These are phyloP conservation scores for Candida ipomoeae DNA, from an alignment of 805 yeast species.

Conservation along the genomic window DNA sequence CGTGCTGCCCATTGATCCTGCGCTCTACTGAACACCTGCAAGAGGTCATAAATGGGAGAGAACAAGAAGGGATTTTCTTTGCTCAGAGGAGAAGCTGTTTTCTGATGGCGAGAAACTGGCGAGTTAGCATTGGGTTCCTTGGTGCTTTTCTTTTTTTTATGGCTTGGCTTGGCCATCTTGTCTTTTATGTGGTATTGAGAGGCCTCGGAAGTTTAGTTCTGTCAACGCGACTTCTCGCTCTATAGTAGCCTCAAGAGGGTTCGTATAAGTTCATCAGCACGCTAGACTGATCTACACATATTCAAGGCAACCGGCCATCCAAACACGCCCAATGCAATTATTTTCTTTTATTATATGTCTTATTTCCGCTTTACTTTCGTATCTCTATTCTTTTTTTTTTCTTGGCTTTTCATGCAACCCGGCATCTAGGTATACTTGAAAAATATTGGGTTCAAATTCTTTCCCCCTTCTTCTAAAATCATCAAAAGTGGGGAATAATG, in stretches of 20 bases:
- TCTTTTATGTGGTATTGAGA: not conserved
- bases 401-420: too few species aligned
- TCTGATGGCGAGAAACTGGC: not conserved
- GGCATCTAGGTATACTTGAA: too few species aligned
- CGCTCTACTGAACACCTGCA: slow-evolving; percentile 74
- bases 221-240: not conserved
- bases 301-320: not conserved
- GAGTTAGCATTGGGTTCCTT: not conserved
- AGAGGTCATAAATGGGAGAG: slow-evolving; percentile 66
- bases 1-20: slow-evolving; percentile 90
- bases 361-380: too few species aligned
- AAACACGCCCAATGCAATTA: too few species aligned
- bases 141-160: slow-evolving; percentile 6
- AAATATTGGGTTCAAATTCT: too few species aligned
- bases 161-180: slow-evolving; percentile 9
- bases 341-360: not conserved
- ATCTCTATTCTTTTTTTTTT: too few species aligned
- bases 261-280: not conserved
- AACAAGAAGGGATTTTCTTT: slow-evolving; percentile 7
- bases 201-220: not conserved
- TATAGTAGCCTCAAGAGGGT: not conserved
- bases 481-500: too few species aligned
- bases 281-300: too few species aligned
- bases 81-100: not conserved
- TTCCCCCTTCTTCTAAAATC: too few species aligned